A percentile compares a stretch with the other conserved stretches of the same genome.
Conservation (phyloP, 768 basidiomycete genomes). For the Auricularia sp. region DNA sequence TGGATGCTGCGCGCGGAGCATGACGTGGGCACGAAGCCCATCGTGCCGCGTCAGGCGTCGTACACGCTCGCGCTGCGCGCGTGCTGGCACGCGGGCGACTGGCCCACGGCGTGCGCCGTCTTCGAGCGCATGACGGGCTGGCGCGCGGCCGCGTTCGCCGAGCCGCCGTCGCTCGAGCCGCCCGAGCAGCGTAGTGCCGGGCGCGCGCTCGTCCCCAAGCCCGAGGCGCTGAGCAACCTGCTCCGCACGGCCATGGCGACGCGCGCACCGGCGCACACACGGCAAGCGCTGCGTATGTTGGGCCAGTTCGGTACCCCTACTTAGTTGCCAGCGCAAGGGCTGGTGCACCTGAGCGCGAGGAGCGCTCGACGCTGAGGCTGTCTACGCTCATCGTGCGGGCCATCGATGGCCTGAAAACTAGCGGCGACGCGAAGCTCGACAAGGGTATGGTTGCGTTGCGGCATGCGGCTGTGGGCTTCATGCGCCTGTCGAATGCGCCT, state of each 20-base stretch:
- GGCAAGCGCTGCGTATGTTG: constrained; percentile 53
- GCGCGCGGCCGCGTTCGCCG: constrained; percentile 5
- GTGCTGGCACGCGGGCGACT: constrained; percentile 57
- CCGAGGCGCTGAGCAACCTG: constrained; percentile 46
- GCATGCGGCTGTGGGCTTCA: not conserved
- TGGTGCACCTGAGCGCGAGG: not conserved
- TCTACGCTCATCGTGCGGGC: not conserved
- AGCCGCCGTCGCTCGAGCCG: constrained; percentile 5
- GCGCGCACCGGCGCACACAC: constrained; percentile 33
- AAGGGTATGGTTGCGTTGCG: not conserved
- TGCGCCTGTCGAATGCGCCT: not conserved
- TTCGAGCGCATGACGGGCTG: constrained; percentile 71
- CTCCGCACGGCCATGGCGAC: constrained; percentile 48
- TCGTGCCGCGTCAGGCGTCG: constrained; percentile 39
- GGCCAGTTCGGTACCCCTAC: constrained; percentile 28
- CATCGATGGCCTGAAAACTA: not conserved
- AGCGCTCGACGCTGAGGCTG: not conserved
- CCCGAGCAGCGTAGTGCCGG: constrained; percentile 27
- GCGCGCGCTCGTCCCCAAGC: constrained; percentile 36
- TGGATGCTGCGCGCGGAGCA: constrained; percentile 55
- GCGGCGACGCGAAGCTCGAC: not conserved
- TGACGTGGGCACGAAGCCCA: constrained; percentile 4
- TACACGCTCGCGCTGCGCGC: constrained; percentile 53
- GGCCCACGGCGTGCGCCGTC: constrained; percentile 42
- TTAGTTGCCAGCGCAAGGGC: not conserved